Conservation (phyloP, 441 rosid species). For the Populus hybrid region DNA sequence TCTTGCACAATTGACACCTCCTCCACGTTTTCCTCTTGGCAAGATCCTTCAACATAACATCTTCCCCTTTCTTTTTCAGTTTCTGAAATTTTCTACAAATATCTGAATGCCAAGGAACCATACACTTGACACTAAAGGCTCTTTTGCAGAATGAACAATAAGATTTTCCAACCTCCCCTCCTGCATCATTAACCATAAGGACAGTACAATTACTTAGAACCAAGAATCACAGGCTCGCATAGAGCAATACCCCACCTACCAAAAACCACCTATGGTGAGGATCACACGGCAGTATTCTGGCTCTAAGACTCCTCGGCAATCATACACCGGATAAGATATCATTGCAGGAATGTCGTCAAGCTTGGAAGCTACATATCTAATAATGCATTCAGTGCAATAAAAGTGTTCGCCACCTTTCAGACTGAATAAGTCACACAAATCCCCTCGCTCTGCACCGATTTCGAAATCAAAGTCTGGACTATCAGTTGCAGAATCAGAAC, state of each 20-base stretch:
- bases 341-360: constrained; percentile 38
- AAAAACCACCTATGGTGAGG: constrained; percentile 34
- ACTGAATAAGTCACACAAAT: constrained; percentile 12
- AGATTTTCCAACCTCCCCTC: background rate
- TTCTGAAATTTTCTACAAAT: constrained; percentile 15
- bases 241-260: constrained; percentile 40
- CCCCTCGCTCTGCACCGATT: constrained; percentile 26
- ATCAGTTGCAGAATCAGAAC: constrained; percentile 5
- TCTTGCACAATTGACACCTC: constrained; percentile 16
- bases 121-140: constrained; percentile 18
- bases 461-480: constrained; percentile 22
- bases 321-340: constrained; percentile 46
- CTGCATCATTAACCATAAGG: constrained; percentile 41
- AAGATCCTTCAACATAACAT: constrained; percentile 13
- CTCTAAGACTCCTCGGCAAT: constrained; percentile 44
- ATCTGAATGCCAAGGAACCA: constrained; percentile 22
- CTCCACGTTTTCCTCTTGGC: constrained; percentile 21
- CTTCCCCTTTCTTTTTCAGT: constrained; percentile 18
- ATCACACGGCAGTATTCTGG: constrained; percentile 45
- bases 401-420: constrained; percentile 38
- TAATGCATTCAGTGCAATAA: constrained; percentile 38
- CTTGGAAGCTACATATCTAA: constrained; percentile 40
- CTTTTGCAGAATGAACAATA: constrained; percentile 21
- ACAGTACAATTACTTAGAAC: constrained; percentile 29
- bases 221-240: constrained; percentile 30